Evolutionary conservation across 129 eudicot species (phyloP).

Genomic region (Smallanthus sonchifolius): DNA sequence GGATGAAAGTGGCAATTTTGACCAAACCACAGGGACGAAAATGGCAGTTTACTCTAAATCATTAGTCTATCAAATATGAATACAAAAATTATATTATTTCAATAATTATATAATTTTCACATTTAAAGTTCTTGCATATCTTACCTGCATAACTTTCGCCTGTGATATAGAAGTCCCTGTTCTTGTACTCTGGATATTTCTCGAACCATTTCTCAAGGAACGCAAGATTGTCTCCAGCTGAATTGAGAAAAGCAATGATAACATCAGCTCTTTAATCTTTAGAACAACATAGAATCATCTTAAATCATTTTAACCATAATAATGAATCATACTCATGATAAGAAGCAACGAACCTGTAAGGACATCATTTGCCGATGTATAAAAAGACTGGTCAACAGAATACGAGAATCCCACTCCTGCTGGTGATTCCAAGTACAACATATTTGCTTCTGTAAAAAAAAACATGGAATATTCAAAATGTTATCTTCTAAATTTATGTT

Average conservation of each 20-base stretch:
- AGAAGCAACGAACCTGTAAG: constrained; percentile 52
- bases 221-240: constrained; percentile 67
- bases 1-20: too few species aligned
- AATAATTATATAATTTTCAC: neutral
- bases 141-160: constrained; percentile 93
- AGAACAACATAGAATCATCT: neutral
- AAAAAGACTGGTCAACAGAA: constrained; percentile 53
- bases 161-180: constrained; percentile 54
- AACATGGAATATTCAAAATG: neutral
- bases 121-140: neutral
- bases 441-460: constrained; percentile 71
- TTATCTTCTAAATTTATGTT: constrained; percentile 12
- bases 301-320: neutral
- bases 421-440: constrained; percentile 91
- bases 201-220: constrained; percentile 66
- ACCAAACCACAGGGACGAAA: too few species aligned
- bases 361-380: constrained; percentile 44
- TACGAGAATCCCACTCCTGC: constrained; percentile 95
- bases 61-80: neutral
- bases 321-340: neutral
- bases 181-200: constrained; percentile 61
- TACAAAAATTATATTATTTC: neutral
- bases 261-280: neutral
- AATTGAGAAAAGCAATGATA: constrained; percentile 14
- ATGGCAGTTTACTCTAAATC: too few species aligned